phyloP scores from a whole-genome alignment of 116 monocot species.

The Phalaenopsis hybrid region DNA sequence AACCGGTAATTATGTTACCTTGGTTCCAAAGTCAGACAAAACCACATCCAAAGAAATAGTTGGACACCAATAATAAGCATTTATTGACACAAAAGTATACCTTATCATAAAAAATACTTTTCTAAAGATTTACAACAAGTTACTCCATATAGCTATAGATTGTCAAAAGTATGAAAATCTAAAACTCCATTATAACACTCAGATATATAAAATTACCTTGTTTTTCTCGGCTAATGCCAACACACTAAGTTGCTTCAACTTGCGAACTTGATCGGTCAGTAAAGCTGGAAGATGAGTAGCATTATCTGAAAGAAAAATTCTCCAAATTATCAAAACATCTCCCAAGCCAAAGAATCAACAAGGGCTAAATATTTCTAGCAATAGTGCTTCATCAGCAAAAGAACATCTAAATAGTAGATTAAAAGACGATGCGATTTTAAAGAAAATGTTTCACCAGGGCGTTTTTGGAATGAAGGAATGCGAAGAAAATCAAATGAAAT shows the following conservation, averaged over 20 bases:
- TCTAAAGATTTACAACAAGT: background rate
- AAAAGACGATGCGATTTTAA: background rate
- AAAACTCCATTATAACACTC: background rate
- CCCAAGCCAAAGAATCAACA: background rate
- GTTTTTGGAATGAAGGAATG: background rate
- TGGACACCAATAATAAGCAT: background rate
- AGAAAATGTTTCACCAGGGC: background rate
- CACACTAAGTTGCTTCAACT: slow-evolving; percentile 93
- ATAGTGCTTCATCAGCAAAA: background rate
- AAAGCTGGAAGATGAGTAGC: slow-evolving; percentile 48
- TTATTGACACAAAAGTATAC: background rate
- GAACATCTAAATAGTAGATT: background rate
- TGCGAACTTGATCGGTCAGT: slow-evolving; percentile 68
- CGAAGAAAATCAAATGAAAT: background rate
- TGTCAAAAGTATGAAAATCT: background rate
- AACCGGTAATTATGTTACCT: background rate
- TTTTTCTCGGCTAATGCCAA: slow-evolving; percentile 77
- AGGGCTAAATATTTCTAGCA: background rate
- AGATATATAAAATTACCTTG: slow-evolving; percentile 41
- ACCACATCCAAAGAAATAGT: background rate
- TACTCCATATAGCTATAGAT: background rate
- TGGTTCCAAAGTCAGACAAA: background rate
- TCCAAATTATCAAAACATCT: background rate
- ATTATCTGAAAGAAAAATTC: slow-evolving; percentile 37
- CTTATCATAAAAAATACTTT: background rate